Base-by-base conservation (phyloP, 1,139 yeast species). In the Hemisphaericaspora subhashii region DNA sequence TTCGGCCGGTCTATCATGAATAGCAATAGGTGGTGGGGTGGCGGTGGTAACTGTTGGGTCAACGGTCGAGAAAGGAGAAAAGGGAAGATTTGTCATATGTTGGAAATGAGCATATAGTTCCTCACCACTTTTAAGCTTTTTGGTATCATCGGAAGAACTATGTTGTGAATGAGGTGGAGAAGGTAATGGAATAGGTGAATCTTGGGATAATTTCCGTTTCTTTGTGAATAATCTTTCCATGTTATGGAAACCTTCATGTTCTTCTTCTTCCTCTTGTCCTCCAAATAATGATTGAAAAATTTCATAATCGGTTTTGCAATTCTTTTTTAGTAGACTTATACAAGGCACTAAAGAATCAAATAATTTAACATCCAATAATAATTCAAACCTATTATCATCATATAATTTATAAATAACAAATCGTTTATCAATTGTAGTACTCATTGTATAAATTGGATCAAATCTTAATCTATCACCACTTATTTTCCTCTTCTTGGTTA, bases 391-490 rank as follows among this genome's bases (percentile, higher is more conserved):
- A 15, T 48, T 48, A 37, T 59, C 54, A 39, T 58, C 64, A 36
- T 27, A 46, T 7, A 64, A 49, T 38, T 54, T 57, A 42, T 60
- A 60, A n/a, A 62, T 48, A 11, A 56, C 50, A 22, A 61, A 37
- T 21, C 47, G 39, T 30, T 50, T 51, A 34, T 60, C 62, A 9
- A 62, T 43, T 11, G 61, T 54, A 12, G 64, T 45, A 15, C 57
- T 46, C 12, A 62, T 35, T 8, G 60, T 42, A 35, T 54, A 61
- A 3, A 63, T 44, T 12, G 68, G 66, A 33, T 35, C 43, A 35
- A 42, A 42, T 7, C 31, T 34, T 14, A 42, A 13, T 20, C 25
- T 30, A 50, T 51, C 37, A 11, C 39, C 37, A 14, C 31, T 36
- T n/a, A 29, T 24, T 29, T 39, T 39, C 16, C 43, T 17, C 25